Evolutionary conservation across 257 asterid species (phyloP).

Genomic region (Salvia miltiorrhiza): DNA sequence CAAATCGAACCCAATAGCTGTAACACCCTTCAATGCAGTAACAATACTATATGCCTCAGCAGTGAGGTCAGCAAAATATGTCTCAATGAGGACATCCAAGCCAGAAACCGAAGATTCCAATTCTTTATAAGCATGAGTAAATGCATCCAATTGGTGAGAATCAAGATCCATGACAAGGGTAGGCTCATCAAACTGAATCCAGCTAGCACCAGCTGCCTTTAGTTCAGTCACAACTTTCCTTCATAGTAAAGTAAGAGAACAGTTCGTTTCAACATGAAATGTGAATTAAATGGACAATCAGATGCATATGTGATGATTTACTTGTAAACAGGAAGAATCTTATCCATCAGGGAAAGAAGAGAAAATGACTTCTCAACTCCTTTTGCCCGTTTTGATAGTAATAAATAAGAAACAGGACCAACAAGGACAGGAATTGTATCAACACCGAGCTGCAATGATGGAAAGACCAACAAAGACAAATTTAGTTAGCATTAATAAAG

Average conservation of each 20-base stretch:
- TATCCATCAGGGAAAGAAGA: constrained; percentile 63
- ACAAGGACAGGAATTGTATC: constrained; percentile 74
- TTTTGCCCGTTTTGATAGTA: constrained; percentile 72
- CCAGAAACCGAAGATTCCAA: constrained; percentile 59
- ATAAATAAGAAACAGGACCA: constrained; percentile 76
- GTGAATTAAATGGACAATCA: not conserved
- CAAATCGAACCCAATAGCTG: constrained; percentile 74
- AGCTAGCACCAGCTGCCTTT: constrained; percentile 80
- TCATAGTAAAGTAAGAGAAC: constrained; percentile 19
- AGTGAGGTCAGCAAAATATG: constrained; percentile 79
- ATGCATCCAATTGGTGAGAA: constrained; percentile 55
- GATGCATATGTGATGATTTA: constrained; percentile 23
- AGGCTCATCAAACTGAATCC: constrained; percentile 89
- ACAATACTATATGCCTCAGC: constrained; percentile 50
- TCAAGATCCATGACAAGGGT: constrained; percentile 72
- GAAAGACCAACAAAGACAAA: not conserved
- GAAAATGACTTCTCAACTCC: constrained; percentile 64
- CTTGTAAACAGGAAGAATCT: constrained; percentile 76
- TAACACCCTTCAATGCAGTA: constrained; percentile 58
- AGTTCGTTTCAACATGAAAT: not conserved
- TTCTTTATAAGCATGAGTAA: constrained; percentile 56
- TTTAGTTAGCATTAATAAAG: not conserved
- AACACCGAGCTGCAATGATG: constrained; percentile 58
- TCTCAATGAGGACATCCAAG: constrained; percentile 63
- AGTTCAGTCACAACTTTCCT: constrained; percentile 74